phyloP scores from a whole-genome alignment of 345 rosid species.

The Dipteronia sinensis region DNA sequence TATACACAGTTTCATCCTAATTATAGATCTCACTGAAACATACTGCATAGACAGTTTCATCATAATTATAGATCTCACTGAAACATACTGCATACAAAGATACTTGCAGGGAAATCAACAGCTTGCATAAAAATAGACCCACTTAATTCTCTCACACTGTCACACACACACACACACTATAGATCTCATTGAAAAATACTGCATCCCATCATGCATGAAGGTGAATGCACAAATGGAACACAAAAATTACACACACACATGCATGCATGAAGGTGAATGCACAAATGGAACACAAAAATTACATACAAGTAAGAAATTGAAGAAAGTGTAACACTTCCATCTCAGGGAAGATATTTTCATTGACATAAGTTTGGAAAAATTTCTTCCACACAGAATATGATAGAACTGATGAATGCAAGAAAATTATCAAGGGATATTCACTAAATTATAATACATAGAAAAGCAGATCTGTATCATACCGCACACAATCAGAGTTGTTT shows the following conservation, averaged over 20 bases:
- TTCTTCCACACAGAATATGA: neutral
- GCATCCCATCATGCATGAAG: too few species aligned
- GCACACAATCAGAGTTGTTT: slow-evolving; percentile 81
- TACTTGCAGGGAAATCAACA: too few species aligned
- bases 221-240: neutral
- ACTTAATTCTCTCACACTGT: too few species aligned
- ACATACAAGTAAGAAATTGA: neutral
- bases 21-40: too few species aligned
- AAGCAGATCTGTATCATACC: slow-evolving; percentile 43
- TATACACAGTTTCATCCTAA: too few species aligned
- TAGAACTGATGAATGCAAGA: neutral
- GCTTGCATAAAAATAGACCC: too few species aligned
- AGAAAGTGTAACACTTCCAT: neutral
- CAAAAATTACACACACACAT: neutral
- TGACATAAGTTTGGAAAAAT: neutral
- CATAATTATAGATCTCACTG: too few species aligned
- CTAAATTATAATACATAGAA: neutral
- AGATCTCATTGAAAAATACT: too few species aligned
- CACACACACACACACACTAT: neutral
- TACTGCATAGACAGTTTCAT: too few species aligned
- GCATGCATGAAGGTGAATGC: neutral
- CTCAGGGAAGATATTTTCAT: neutral
- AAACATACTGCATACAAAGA: too few species aligned
- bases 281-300: neutral
- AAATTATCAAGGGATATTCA: neutral